Conservation (phyloP, 352 stramenopile genomes). For the Thraustochytrium striatum region DNA sequence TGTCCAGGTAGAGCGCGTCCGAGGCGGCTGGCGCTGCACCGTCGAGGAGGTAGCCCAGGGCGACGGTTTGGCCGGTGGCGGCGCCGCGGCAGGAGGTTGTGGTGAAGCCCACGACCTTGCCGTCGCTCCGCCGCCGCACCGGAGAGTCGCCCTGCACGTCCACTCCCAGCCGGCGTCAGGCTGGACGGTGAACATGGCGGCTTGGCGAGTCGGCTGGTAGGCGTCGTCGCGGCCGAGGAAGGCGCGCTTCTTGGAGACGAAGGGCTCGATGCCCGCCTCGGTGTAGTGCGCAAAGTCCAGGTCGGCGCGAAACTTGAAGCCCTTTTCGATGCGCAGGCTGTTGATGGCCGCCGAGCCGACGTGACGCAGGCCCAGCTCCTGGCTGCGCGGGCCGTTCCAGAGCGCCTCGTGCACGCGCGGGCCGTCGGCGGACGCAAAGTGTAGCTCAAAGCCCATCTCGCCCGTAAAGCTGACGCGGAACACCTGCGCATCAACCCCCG, state of each 20-base stretch:
- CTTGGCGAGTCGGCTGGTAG: background rate
- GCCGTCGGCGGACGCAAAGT: conserved; percentile 26
- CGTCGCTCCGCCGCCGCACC: background rate
- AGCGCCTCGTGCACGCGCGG: conserved; percentile 18
- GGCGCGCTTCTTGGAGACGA: conserved; percentile 46
- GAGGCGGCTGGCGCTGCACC: background rate
- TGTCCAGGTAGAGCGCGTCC: conserved; percentile 32
- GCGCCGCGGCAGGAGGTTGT: conserved; percentile 25
- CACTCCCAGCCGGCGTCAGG: conserved; percentile 31
- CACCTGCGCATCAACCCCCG: conserved; percentile 1
- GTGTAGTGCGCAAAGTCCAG: conserved; percentile 47
- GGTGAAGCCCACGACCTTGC: conserved; percentile 33
- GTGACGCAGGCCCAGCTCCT: background rate
- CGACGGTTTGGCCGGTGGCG: conserved; percentile 34
- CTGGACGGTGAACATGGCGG: conserved; percentile 37
- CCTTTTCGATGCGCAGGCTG: conserved; percentile 36
- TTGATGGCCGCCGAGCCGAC: conserved; percentile 26
- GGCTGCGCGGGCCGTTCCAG: background rate
- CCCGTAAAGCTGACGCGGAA: conserved; percentile 40
- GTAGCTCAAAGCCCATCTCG: conserved; percentile 43
- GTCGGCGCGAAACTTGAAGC: conserved; percentile 46
- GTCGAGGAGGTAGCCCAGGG: conserved; percentile 10
- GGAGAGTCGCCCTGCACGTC: conserved; percentile 13
- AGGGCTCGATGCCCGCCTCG: conserved; percentile 40
- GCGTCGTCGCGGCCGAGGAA: conserved; percentile 29